phyloP scores from a whole-genome alignment of 225 moss, liverwort and hornwort species.

The Straminergon stramineum region DNA sequence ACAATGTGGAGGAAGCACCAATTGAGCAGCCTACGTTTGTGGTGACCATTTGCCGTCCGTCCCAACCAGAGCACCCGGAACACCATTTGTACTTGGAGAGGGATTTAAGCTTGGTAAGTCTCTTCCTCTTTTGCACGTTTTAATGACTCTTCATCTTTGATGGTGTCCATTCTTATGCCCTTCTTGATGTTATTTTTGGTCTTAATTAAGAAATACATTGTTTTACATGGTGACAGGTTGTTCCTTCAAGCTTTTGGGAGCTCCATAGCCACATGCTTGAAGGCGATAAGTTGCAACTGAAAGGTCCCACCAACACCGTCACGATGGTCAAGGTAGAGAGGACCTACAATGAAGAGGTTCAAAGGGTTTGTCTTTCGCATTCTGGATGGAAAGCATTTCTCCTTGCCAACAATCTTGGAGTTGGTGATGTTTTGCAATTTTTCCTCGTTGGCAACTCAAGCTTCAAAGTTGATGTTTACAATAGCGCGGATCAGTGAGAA shows the following conservation, averaged over 20 bases:
- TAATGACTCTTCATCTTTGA: background rate
- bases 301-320: background rate
- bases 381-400: background rate
- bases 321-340: no score
- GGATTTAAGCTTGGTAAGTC: background rate
- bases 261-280: background rate
- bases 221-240: background rate
- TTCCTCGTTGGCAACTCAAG: no score
- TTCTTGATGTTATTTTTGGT: background rate
- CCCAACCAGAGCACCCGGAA: accelerated
- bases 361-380: no score
- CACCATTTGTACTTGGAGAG: background rate
- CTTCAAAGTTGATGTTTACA: no score
- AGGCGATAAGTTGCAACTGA: background rate
- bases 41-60: background rate
- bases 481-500: no score
- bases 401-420: background rate
- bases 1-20: background rate
- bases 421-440: no score
- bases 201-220: accelerated
- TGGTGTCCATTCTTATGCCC: background rate
- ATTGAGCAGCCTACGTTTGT: background rate
- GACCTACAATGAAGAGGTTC: no score
- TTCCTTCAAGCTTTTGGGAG: accelerated
- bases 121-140: background rate